A percentile compares a stretch with the other conserved stretches of the same genome.
Evolutionary conservation across 2,329 filamentous ascomycete species (phyloP).

Genomic region (Lecanosticta acicola): DNA sequence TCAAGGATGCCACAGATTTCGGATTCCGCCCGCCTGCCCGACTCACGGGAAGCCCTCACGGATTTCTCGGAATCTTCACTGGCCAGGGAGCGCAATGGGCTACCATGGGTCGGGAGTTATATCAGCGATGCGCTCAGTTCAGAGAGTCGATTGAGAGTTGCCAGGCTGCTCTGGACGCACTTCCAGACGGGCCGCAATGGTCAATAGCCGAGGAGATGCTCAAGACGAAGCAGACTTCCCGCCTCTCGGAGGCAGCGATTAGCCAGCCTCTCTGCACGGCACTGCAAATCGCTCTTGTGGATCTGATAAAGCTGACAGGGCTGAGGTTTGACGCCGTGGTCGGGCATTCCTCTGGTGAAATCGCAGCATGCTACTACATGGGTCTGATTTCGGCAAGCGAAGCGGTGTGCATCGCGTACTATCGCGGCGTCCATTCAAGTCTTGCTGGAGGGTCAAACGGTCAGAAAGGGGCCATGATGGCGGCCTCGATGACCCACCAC

Average conservation of each 20-base stretch:
- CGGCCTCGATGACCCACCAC: background rate
- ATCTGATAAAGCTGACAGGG: conserved; percentile 32
- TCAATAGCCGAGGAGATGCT: conserved; percentile 33
- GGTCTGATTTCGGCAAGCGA: conserved; percentile 20
- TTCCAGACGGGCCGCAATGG: conserved; percentile 22
- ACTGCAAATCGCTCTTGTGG: conserved; percentile 48
- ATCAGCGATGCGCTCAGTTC: conserved; percentile 8
- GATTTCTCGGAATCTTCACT: conserved; percentile 16
- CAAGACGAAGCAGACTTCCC: conserved; percentile 41
- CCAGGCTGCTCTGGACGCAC: conserved; percentile 8
- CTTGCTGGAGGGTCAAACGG: conserved; percentile 2
- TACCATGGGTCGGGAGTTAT: conserved; percentile 18
- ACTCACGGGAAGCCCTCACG: background rate
- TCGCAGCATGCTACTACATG: conserved; percentile 30
- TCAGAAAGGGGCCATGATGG: background rate
- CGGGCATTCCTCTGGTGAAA: conserved; percentile 33
- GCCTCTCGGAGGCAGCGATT: conserved; percentile 29
- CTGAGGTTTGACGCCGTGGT: conserved; percentile 25
- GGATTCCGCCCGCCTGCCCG: background rate
- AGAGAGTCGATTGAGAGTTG: conserved; percentile 18
- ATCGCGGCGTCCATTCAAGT: conserved; percentile 18
- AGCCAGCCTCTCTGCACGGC: conserved; percentile 53
- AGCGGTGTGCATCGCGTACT: conserved; percentile 22
- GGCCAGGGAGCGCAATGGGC: conserved; percentile 18
- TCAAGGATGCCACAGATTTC: background rate